Evolutionary conservation across 495 filamentous ascomycete genomes (phyloP), one percentile per base, ranked within the genome.

Genomic region (Trichodelitschia bisporula): DNA sequence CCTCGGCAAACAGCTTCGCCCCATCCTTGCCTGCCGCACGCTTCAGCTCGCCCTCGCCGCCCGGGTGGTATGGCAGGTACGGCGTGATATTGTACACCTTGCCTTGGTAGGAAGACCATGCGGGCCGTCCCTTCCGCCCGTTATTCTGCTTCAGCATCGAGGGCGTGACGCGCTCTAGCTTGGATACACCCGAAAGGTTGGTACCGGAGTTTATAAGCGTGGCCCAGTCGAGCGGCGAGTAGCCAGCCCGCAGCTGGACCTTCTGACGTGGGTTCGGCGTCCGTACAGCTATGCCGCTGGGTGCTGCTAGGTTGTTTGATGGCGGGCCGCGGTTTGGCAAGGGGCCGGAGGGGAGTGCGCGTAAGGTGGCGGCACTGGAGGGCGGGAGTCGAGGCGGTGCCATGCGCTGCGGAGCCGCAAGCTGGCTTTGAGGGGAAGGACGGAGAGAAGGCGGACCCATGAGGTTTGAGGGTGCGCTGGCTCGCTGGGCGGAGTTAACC

Each of bases 151-250:
- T 66, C 5, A 97, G 63, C 54, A 77, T 58, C 14, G 67, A 72
- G 4, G 83, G 84, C 8, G 80, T 72, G 6, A 97, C 77, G 4
- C 63, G 58, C 30, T 54, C 48, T 3, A 64, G 45, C 1, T 62
- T 60, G 2, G 63, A 40, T 10, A 61, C 56, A 43, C 59, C 46
- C 59, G 48, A 46, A 6, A 90, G 67, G 38, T 77, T 68, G 27
- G 61, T 61, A 4, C 58, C 54, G 2, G 75, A 58, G n/a, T 56
- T 53, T 2, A 66, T 59, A 1, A 89, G 64, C 10, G 69, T 65
- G 16, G 86, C 86, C 86, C 86, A 97, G 61, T 97, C 86, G 4
- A 97, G 69, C 0, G 86, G 86, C 1, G 76, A 84, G 57, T 76
- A 82, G 21, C 86, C 86, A 0, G 86, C 86, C 18, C 66, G 58